These are phyloP conservation scores for Candida ipomoeae DNA, from an alignment of 805 yeast species.

Conservation along the genomic window DNA sequence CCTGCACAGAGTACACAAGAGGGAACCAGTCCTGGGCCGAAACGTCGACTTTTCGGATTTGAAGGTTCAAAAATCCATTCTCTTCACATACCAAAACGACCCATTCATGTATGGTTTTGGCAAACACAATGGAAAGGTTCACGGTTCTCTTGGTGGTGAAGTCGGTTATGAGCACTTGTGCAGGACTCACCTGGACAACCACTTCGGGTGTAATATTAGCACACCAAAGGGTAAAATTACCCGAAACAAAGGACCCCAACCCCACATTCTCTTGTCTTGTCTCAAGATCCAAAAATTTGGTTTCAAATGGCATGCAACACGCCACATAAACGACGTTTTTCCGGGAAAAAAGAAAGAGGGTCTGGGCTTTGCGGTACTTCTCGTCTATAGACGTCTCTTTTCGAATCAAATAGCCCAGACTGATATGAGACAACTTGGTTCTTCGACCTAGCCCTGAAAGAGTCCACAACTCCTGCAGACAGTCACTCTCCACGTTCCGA, in stretches of 20 bases:
- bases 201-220: constrained; percentile 5
- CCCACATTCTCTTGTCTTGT: neutral
- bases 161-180: neutral
- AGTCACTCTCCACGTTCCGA: constrained; percentile 16
- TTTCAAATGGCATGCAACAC: constrained; percentile 37
- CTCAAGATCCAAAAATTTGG: constrained; percentile 20
- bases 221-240: neutral
- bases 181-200: constrained; percentile 27
- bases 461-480: constrained; percentile 42
- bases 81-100: constrained; percentile 3
- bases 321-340: constrained; percentile 21
- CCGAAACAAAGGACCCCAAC: neutral
- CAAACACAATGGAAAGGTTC: constrained; percentile 6
- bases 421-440: constrained; percentile 29
- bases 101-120: constrained; percentile 1
- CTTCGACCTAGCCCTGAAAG: constrained; percentile 34
- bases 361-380: constrained; percentile 28
- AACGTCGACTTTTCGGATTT: neutral
- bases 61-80: neutral
- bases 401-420: constrained; percentile 29
- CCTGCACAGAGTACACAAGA: neutral
- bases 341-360: constrained; percentile 14
- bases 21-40: neutral
- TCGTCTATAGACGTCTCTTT: constrained; percentile 26
- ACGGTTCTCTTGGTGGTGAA: neutral